Evolutionary conservation across 2,329 filamentous ascomycete species (phyloP), one percentile per base, ranked within the genome.

Genomic region (Fusarium sp.): DNA sequence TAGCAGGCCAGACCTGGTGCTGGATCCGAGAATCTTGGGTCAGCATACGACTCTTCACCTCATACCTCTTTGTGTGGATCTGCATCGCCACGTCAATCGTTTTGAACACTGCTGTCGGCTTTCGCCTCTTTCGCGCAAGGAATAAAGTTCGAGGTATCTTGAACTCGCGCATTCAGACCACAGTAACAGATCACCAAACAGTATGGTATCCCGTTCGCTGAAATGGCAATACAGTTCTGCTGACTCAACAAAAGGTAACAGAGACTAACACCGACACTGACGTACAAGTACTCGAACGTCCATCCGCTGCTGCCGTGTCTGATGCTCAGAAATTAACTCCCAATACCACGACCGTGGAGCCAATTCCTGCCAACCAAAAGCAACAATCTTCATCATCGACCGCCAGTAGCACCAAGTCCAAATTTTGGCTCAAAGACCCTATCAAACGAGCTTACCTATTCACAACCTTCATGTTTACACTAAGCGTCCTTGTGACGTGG

Each of bases 1-100:
- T 2, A 1, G 6, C 25, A 10, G 7, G 6, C 4, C 11, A 56
- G 55, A 58, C 14, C 0, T 58, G 55, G 55, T 58, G 55, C 9
- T 58, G 55, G 55, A 58, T 58, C 1, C 41, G 55, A 48, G 55
- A 58, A 29, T 31, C 27, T 15, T 58, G 55, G 55, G 55, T 10
- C 16, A n/a, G 41, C 41, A 58, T 58, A 8, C 41, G 55, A 15
- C 55, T 58, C 21, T 58, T 58, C 1, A 58, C 55, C 15, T 58
- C 55, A 21, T 58, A 58, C 15, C 14, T 58, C 2, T 58, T 58
- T 27, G 55, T 58, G 9, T 58, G 55, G 55, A 31, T 58, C 19
- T 58, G 55, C n/a, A 58, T 58, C 0, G 31, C 41, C 2, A 48
- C 31, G 6, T 58, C 55, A 6, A 58, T 58, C 19, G 33, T 23